phyloP scores from a whole-genome alignment of 2,329 filamentous ascomycete species.

The Fusarium caatingaense region DNA sequence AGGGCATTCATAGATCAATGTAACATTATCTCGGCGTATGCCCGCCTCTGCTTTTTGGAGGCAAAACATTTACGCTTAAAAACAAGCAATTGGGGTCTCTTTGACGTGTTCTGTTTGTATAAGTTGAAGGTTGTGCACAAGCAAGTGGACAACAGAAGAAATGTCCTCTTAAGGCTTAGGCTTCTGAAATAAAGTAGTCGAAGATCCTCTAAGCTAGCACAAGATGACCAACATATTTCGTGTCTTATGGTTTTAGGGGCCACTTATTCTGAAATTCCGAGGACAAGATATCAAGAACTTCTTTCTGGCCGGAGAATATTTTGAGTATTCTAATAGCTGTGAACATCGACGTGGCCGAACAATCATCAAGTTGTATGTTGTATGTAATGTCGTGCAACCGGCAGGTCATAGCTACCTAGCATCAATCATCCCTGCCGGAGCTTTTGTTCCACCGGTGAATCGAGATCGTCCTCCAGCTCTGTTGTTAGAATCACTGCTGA shows the following conservation, averaged over 20 bases:
- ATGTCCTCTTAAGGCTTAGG: neutral
- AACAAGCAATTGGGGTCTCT: neutral
- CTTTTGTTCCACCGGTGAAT: constrained; percentile 38
- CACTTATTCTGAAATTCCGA: neutral
- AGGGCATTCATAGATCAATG: constrained; percentile 44
- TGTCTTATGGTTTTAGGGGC: neutral
- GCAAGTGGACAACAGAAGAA: neutral
- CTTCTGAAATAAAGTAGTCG: neutral
- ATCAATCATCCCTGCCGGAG: constrained; percentile 19
- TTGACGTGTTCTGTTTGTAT: neutral
- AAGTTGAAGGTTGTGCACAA: neutral
- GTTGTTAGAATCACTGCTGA: constrained; percentile 11
- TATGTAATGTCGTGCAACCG: neutral
- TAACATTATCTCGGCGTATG: constrained; percentile 42
- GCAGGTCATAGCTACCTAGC: neutral
- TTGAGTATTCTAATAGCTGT: neutral
- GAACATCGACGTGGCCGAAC: neutral
- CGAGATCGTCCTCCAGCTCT: constrained; percentile 18
- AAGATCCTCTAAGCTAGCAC: neutral
- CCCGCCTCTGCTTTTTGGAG: neutral
- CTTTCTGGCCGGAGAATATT: no score
- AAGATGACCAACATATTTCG: neutral
- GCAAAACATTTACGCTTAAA: neutral
- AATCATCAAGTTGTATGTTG: neutral
- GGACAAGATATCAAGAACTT: neutral